These are phyloP conservation scores for Phragmites australis DNA, from an alignment of 176 grass and related monocot genomes.

Conservation along the genomic window DNA sequence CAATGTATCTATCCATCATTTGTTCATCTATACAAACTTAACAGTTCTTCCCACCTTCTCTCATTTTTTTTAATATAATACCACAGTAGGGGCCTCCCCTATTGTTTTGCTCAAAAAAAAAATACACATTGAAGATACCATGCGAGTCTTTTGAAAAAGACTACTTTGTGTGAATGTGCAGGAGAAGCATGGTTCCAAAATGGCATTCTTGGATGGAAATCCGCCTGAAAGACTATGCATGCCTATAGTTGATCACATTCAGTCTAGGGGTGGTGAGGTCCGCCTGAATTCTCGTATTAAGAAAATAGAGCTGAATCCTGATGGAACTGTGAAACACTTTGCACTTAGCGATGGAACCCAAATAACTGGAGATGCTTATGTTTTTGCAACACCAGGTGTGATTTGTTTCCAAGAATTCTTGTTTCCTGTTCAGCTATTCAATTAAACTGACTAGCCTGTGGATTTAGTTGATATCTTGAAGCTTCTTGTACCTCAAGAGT, in stretches of 20 bases:
- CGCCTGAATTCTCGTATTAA: constrained; percentile 84
- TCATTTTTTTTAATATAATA: too few species aligned
- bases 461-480: constrained; percentile 95
- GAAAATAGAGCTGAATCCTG: constrained; percentile 82
- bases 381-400: constrained; percentile 80
- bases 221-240: constrained; percentile 94
- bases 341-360: constrained; percentile 67
- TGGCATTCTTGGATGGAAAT: constrained; percentile 98
- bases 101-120: too few species aligned
- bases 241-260: constrained; percentile 89
- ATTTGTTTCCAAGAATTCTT: constrained; percentile 26
- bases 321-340: constrained; percentile 91
- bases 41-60: too few species aligned
- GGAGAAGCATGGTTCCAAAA: constrained; percentile 98
- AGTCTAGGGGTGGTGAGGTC: constrained; percentile 88
- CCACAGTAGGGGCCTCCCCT: too few species aligned
- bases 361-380: constrained; percentile 92
- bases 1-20: too few species aligned
- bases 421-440: constrained; percentile 35
- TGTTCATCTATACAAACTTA: too few species aligned
- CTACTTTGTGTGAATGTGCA: constrained; percentile 44
- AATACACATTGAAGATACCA: background rate
- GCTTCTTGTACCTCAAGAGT: constrained; percentile 92
- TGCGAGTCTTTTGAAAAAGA: constrained; percentile 7
- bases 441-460: constrained; percentile 46